Conservation (phyloP, 2,329 filamentous ascomycete genomes). For the Beauveria bassiana region DNA sequence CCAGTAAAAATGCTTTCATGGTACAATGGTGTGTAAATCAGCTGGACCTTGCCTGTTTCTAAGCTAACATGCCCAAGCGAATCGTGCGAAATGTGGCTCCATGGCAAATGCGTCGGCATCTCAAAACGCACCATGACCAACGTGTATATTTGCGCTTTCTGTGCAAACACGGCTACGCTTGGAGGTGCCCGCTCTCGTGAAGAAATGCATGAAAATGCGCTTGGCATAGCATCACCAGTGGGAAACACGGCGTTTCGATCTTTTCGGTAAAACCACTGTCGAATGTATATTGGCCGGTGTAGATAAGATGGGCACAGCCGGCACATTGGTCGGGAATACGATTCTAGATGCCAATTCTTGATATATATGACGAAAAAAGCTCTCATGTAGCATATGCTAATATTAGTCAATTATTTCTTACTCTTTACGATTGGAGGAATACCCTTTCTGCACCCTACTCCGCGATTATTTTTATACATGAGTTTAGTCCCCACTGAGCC, state of each 20-base stretch:
- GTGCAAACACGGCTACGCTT: slow-evolving; percentile 50
- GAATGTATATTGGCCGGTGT: not conserved
- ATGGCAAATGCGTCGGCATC: slow-evolving; percentile 56
- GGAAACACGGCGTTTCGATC: slow-evolving; percentile 36
- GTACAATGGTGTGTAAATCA: slow-evolving; percentile 50
- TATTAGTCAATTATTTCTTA: not conserved
- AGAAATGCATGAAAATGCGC: slow-evolving; percentile 25
- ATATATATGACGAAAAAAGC: not conserved
- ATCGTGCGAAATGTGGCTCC: slow-evolving; percentile 58
- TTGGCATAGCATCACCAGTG: slow-evolving; percentile 28
- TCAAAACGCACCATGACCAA: slow-evolving; percentile 47
- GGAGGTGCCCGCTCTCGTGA: slow-evolving; percentile 41
- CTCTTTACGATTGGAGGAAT: not conserved
- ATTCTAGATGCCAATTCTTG: slow-evolving; percentile 5
- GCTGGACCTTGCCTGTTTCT: not conserved
- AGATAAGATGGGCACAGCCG: not conserved
- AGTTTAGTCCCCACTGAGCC: not conserved
- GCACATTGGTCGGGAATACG: slow-evolving; percentile 14
- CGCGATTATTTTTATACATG: not conserved
- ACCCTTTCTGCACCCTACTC: not conserved
- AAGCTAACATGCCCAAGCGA: slow-evolving; percentile 34
- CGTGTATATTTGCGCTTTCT: slow-evolving; percentile 58
- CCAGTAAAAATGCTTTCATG: slow-evolving; percentile 46
- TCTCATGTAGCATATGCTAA: not conserved
- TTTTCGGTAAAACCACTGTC: slow-evolving; percentile 26